These are phyloP conservation scores for Crepidotus variabilis DNA, from an alignment of 768 basidiomycete genomes.

Conservation along the genomic window DNA sequence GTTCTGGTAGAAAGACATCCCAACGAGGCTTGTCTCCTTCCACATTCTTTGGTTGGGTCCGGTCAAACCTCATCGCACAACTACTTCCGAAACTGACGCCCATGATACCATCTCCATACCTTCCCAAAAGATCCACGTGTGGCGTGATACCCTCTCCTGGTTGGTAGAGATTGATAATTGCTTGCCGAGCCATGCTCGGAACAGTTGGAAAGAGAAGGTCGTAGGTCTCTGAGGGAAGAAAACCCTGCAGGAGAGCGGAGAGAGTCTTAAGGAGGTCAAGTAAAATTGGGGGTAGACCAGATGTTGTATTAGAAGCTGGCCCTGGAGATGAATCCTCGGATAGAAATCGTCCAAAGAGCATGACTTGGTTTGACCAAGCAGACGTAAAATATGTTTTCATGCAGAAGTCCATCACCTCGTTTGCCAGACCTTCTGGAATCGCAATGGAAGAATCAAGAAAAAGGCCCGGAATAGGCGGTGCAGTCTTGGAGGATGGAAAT, in stretches of 20 bases:
- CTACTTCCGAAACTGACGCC: slow-evolving; percentile 81
- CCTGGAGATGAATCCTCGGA: slow-evolving; percentile 2
- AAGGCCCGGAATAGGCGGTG: slow-evolving; percentile 62
- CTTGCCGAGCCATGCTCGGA: slow-evolving; percentile 62
- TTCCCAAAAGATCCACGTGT: slow-evolving; percentile 80
- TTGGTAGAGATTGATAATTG: slow-evolving; percentile 84
- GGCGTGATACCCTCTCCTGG: slow-evolving; percentile 89
- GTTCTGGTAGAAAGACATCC: slow-evolving; percentile 69
- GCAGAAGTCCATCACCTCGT: slow-evolving; percentile 47
- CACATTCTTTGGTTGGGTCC: slow-evolving; percentile 10
- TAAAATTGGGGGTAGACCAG: slow-evolving; percentile 56
- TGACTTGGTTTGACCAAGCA: slow-evolving; percentile 67
- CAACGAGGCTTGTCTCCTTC: slow-evolving; percentile 19
- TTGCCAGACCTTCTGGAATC: slow-evolving; percentile 49
- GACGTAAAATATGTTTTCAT: slow-evolving; percentile 51
- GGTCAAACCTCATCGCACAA: slow-evolving; percentile 77
- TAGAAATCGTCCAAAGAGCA: slow-evolving; percentile 70
- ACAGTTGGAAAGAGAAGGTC: slow-evolving; percentile 56
- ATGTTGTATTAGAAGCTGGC: slow-evolving; percentile 16
- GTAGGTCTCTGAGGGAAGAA: slow-evolving; percentile 47
- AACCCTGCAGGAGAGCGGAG: slow-evolving; percentile 41
- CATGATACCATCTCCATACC: slow-evolving; percentile 89
- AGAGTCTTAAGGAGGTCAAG: slow-evolving; percentile 48
- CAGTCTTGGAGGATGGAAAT: slow-evolving; percentile 27
- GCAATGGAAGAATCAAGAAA: slow-evolving; percentile 51